These are phyloP conservation scores for Xerocomellus amylosporus DNA, from an alignment of 768 basidiomycete genomes.

Conservation along the genomic window DNA sequence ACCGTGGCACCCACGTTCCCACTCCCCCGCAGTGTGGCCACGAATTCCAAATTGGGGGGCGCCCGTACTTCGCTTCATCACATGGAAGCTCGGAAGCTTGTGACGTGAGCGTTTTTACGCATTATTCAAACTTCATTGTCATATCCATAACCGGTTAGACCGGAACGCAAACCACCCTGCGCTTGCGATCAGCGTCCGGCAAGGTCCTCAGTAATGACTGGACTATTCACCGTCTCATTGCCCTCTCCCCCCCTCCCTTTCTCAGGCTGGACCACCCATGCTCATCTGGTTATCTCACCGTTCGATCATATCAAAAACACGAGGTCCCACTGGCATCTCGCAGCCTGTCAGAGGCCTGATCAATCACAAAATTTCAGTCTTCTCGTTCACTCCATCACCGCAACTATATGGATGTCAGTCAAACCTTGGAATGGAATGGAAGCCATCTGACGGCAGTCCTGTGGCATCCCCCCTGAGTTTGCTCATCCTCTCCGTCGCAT, in stretches of 20 bases:
- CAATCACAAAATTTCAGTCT: conserved; percentile 13
- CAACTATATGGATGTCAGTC: conserved; percentile 18
- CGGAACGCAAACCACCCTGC: not conserved
- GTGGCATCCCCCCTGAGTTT: not conserved
- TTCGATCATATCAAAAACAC: conserved; percentile 10
- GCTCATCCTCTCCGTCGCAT: not conserved
- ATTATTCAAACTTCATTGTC: not conserved
- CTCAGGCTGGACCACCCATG: not conserved
- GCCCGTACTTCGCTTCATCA: conserved; percentile 45
- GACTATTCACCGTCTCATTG: not conserved
- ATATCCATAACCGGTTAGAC: not conserved
- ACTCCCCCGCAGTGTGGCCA: not conserved
- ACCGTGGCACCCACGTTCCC: not conserved
- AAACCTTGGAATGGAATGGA: conserved; percentile 28
- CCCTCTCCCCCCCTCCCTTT: not conserved
- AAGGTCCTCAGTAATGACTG: not conserved
- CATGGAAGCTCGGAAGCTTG: conserved; percentile 47
- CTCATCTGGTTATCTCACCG: not conserved
- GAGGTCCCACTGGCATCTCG: not conserved
- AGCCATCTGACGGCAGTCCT: conserved; percentile 12
- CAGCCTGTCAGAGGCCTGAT: not conserved
- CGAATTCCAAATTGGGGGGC: conserved; percentile 2
- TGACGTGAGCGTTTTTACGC: not conserved
- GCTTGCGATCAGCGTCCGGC: not conserved
- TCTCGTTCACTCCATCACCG: conserved; percentile 19